Conservation (phyloP, 805 yeast species). For the Zygotorulaspora chibaensis region DNA sequence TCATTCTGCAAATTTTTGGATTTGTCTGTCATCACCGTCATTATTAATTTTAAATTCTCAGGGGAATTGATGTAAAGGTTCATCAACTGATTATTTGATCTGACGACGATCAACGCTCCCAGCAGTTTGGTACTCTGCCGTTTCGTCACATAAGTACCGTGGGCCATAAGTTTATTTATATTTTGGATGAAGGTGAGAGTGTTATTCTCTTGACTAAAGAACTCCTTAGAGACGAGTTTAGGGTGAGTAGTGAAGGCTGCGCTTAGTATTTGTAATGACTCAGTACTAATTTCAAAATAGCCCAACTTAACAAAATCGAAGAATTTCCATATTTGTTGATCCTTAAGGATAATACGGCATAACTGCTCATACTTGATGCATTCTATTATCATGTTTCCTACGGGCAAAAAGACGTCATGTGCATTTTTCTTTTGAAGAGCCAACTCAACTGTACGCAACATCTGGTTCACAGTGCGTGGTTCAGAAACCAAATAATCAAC, state of each 20-base stretch:
- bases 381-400: conserved; percentile 79
- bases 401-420: conserved; percentile 61
- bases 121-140: conserved; percentile 82
- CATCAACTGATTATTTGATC: conserved; percentile 69
- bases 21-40: conserved; percentile 83
- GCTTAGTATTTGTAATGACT: conserved; percentile 72
- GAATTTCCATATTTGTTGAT: conserved; percentile 71
- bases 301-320: conserved; percentile 72
- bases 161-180: conserved; percentile 67
- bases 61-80: conserved; percentile 73
- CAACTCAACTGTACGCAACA: conserved; percentile 69
- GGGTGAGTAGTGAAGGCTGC: conserved; percentile 70
- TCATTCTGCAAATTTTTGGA: conserved; percentile 86
- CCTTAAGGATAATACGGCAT: conserved; percentile 53
- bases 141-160: conserved; percentile 84
- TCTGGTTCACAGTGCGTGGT: conserved; percentile 57
- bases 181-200: conserved; percentile 52
- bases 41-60: conserved; percentile 76
- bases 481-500: conserved; percentile 72
- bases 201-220: conserved; percentile 50
- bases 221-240: conserved; percentile 57
- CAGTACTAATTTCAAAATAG: conserved; percentile 87
- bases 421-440: conserved; percentile 32
- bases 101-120: conserved; percentile 63
- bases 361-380: conserved; percentile 75